phyloP scores from a whole-genome alignment of 2,329 filamentous ascomycete species.

The Elsinoe ampelina region DNA sequence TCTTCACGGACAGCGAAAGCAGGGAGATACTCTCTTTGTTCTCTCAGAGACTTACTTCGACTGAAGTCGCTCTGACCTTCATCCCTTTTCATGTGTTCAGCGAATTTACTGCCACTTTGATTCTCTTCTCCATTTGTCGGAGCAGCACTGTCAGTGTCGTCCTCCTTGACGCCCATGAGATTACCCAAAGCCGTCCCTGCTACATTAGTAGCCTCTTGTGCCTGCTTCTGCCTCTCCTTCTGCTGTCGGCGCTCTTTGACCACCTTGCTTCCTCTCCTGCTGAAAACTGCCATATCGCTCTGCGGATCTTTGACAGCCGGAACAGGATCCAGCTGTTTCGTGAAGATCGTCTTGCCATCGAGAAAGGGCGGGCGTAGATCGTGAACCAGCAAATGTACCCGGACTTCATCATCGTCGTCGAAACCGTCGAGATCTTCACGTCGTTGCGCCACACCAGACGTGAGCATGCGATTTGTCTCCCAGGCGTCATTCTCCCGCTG shows the following conservation, averaged over 20 bases:
- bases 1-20: conserved; percentile 96
- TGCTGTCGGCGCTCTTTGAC: conserved; percentile 87
- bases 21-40: conserved; percentile 87
- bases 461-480: conserved; percentile 98
- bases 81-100: conserved; percentile 78
- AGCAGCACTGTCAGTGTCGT: conserved; percentile 78
- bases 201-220: conserved; percentile 87
- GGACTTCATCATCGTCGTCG: conserved; percentile 77
- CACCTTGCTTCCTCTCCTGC: conserved; percentile 85
- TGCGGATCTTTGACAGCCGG: conserved; percentile 87
- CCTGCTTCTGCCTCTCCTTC: conserved; percentile 85
- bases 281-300: conserved; percentile 98
- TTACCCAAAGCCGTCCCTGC: conserved; percentile 89
- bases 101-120: conserved; percentile 65
- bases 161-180: conserved; percentile 89
- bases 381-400: conserved; percentile 86
- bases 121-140: conserved; percentile 54
- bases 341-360: conserved; percentile 91
- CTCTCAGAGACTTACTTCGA: conserved; percentile 76
- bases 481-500: conserved; percentile 94
- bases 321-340: conserved; percentile 91
- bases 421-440: conserved; percentile 75
- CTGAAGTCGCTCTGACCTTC: conserved; percentile 83
- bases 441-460: conserved; percentile 87
- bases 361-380: conserved; percentile 90